Evolutionary conservation across 306 rosid species (phyloP), one percentile per base, ranked within the genome.

Genomic region (Cercis canadensis): DNA sequence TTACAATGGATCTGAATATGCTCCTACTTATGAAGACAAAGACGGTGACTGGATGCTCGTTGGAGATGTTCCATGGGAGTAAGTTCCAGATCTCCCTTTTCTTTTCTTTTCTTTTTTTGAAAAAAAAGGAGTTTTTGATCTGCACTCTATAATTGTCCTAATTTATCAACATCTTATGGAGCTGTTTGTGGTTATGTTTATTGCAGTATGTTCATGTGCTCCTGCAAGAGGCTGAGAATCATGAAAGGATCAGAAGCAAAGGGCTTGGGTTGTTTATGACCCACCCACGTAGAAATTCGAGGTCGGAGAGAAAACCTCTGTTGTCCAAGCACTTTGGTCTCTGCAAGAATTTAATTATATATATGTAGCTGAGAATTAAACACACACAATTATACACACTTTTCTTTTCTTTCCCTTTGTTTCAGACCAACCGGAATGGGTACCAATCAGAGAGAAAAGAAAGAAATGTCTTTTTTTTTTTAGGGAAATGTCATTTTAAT

Each of bases 11-110:
- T 79, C 85, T 32, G 96, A 89, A 8, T 86, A 58, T 77, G 90
- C 83, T 71, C 98, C 88, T 11, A 89, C 90, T 46, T 92, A 92
- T 40, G 92, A 92, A 70, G 98, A 92, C 62, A 92, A 86, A 52
- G 98, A 92, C 59, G 96, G 96, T 51, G 98, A 92, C 34, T 92
- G 98, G 96, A 92, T 89, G 98, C 79, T 92, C 8, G 95, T 87
- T 67, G 98, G 98, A 84, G 98, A 92, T 72, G 98, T 92, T 72
- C 96, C 98, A 65, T 89, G 98, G 96, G 55, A 83, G 92, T 86
- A 81, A 78, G 96, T 86, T 58, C 7, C 11, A 11, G 32, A 8
- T 43, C 52, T 17, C 2, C 13, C 12, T 12, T 21, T 55, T 50
- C 21, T 4, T 8, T 37, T 7, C 2, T 14, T 16, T n/a, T n/a